Base-by-base conservation (phyloP, 2,329 filamentous ascomycete genomes). In the Fusarium sp. region DNA sequence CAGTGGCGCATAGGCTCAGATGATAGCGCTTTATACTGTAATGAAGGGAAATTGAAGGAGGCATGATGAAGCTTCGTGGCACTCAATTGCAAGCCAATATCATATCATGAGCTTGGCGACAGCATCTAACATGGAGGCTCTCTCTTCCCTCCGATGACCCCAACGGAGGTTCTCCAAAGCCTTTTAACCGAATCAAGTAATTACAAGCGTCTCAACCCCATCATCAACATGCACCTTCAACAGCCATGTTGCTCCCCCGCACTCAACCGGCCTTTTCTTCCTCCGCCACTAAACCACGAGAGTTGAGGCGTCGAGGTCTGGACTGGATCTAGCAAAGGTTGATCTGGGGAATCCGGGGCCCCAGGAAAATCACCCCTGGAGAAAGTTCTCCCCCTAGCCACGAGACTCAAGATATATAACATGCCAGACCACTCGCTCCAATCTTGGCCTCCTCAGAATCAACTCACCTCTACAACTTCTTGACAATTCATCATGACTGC, bases 281-380 rank as follows among this genome's bases (percentile, higher is more conserved):
- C 49, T 73, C 70, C 70, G 72, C 19, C 56, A 54, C 63, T 69
- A 73, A 52, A 38, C 16, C 10, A n/a, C 13, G 33, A 28, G 50
- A 28, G 33, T 47, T 60, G 19, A 40, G n/a, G 35, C 58, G 33
- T 58, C 32, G 28, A 60, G 33, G 50, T 37, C 65, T 38, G 28
- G 60, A 23, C 28, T 42, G n/a, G 40, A 66, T 66, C 57, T 40
- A 37, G 44, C 25, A 32, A 40, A 12, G 16, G 47, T 44, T 59
- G 46, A 71, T 60, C 69, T 59, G 56, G 69, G 71, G 42, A 57
- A 74, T 50, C 70, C 42, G 72, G 72, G 72, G 70, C 67, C 63
- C 67, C 63, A 67, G 59, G 53, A 49, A 53, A 65, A 9, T 9
- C 30, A 28, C 21, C 30, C 38, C 43, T 35, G 49, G n/a, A 35